Evolutionary conservation across 2,329 filamentous ascomycete species (phyloP).

Genomic region (Pestalotiopsis sp.): DNA sequence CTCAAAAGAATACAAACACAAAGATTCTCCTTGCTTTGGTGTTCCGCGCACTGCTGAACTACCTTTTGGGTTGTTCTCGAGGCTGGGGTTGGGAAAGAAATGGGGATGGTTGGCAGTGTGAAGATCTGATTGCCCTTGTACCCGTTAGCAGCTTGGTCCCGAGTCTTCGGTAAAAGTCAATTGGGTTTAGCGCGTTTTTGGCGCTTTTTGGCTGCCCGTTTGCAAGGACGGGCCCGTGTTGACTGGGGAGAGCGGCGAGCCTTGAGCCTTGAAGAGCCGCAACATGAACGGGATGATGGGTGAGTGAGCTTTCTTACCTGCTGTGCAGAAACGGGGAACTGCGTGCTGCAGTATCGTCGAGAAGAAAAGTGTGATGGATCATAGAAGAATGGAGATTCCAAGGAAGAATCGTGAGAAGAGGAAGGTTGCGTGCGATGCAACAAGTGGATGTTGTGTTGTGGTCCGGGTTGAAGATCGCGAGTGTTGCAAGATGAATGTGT

Average conservation of each 20-base stretch:
- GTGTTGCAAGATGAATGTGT: too few species aligned
- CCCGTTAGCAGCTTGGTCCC: neutral
- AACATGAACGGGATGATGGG: too few species aligned
- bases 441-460: too few species aligned
- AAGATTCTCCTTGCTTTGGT: neutral
- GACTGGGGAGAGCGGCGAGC: neutral
- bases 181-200: neutral
- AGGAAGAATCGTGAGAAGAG: too few species aligned
- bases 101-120: neutral
- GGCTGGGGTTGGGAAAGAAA: neutral
- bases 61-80: neutral
- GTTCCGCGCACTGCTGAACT: neutral
- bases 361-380: too few species aligned
- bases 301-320: too few species aligned
- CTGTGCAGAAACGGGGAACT: too few species aligned
- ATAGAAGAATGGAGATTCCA: too few species aligned
- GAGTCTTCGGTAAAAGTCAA: neutral
- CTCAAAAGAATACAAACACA: neutral
- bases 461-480: too few species aligned
- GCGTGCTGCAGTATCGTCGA: too few species aligned
- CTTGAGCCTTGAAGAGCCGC: too few species aligned
- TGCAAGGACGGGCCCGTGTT: neutral
- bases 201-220: neutral
- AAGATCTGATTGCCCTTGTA: neutral
- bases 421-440: too few species aligned